Evolutionary conservation across 1,284 basidiomycete genomes (phyloP).

Genomic region (Phlebopus sp.): DNA sequence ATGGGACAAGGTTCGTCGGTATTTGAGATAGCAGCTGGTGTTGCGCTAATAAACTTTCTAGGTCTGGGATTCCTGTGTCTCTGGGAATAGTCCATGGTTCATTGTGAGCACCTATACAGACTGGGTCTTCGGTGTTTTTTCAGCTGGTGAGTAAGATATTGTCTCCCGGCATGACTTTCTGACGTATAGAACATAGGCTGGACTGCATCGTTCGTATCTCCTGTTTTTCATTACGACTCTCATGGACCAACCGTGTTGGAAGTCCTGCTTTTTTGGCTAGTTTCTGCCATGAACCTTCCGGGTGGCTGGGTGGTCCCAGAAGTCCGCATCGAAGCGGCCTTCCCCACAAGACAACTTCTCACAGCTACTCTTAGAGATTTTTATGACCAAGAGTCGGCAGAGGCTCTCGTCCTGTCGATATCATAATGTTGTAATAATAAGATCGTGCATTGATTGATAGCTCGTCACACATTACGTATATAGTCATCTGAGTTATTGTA

Average conservation of each 20-base stretch:
- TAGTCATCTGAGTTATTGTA: background rate
- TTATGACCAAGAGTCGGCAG: conserved; percentile 20
- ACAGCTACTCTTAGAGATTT: conserved; percentile 46
- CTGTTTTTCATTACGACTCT: conserved; percentile 39
- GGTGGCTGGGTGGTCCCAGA: conserved; percentile 41
- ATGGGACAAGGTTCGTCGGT: conserved; percentile 59
- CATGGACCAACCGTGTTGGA: conserved; percentile 46
- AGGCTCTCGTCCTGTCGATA: conserved; percentile 19
- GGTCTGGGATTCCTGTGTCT: conserved; percentile 66
- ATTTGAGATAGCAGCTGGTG: background rate
- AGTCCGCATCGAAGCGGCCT: conserved; percentile 37
- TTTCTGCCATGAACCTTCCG: conserved; percentile 43
- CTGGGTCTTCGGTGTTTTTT: conserved; percentile 73
- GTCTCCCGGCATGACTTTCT: background rate
- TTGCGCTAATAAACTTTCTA: conserved; percentile 27
- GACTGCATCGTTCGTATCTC: conserved; percentile 48
- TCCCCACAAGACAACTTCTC: conserved; percentile 28
- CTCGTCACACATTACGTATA: background rate
- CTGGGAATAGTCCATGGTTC: conserved; percentile 56
- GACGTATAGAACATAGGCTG: conserved; percentile 41
- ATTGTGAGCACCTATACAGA: conserved; percentile 64
- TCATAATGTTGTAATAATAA: conserved; percentile 10
- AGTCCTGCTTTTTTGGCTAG: conserved; percentile 50
- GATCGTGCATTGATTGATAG: background rate
- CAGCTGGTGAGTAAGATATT: conserved; percentile 43